phyloP scores from a whole-genome alignment of 139 green algal genomes.

The Chlamydomonas incerta region DNA sequence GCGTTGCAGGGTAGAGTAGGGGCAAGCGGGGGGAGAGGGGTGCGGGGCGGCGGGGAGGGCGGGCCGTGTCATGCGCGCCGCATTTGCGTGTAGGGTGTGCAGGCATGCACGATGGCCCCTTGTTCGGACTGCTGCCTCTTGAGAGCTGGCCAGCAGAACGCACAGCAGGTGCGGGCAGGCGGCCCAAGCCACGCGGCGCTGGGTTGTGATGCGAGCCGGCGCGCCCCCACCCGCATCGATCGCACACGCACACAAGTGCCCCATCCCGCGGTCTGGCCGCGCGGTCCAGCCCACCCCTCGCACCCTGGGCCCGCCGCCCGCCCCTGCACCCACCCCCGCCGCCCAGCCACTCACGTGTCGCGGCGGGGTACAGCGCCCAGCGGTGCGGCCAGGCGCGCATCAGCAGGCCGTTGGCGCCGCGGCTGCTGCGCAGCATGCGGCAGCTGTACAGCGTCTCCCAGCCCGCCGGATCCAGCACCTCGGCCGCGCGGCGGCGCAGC shows the following conservation, averaged over 20 bases:
- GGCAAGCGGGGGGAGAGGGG: no score
- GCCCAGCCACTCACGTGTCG: constrained; percentile 1
- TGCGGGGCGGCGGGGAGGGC: background rate
- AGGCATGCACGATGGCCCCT: no score
- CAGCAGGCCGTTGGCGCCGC: constrained; percentile 27
- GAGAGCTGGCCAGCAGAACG: no score
- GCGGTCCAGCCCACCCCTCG: background rate
- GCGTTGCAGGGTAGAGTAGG: no score
- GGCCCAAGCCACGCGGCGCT: no score
- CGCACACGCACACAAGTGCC: background rate
- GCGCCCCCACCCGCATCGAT: no score
- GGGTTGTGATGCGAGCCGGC: no score
- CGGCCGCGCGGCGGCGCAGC: constrained; percentile 23
- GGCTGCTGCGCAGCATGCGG: constrained; percentile 25
- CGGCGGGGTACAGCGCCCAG: constrained; percentile 31
- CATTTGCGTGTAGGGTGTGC: no score
- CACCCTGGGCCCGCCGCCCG: no score
- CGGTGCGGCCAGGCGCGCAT: constrained; percentile 38
- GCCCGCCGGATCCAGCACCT: background rate
- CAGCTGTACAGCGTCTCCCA: constrained; percentile 34
- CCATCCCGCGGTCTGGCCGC: background rate
- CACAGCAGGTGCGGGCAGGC: no score
- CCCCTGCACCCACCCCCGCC: background rate
- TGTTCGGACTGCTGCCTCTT: no score
- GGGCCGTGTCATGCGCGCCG: no score